phyloP scores from a whole-genome alignment of 441 rosid genomes.

The Manihot esculenta region DNA sequence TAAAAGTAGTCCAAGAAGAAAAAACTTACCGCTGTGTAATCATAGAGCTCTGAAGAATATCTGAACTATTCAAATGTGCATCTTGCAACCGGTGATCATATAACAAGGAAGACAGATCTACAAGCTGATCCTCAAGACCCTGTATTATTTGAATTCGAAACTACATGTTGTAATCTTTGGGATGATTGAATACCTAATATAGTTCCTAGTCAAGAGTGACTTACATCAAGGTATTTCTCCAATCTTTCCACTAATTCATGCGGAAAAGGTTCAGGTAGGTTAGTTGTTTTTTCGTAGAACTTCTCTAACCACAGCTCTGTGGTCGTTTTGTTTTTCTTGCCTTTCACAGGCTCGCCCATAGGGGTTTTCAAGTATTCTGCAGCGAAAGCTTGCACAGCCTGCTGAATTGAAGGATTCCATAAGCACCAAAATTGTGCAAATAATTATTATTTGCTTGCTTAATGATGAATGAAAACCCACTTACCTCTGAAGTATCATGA shows the following conservation, averaged over 20 bases:
- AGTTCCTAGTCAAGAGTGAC: slow-evolving; percentile 24
- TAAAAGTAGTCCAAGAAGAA: neutral
- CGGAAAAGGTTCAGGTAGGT: slow-evolving; percentile 96
- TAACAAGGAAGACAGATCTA: slow-evolving; percentile 81
- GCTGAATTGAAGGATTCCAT: slow-evolving; percentile 15
- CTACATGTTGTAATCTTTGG: neutral
- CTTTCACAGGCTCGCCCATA: slow-evolving; percentile 91
- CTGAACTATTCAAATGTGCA: slow-evolving; percentile 89
- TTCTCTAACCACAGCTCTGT: slow-evolving; percentile 92
- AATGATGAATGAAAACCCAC: slow-evolving; percentile 16
- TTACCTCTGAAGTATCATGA: slow-evolving; percentile 91
- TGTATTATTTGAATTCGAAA: slow-evolving; percentile 27
- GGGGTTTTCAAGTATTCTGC: slow-evolving; percentile 85
- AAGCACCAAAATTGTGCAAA: slow-evolving; percentile 9
- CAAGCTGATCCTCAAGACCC: slow-evolving; percentile 90
- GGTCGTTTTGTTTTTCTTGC: slow-evolving; percentile 77
- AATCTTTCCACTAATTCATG: slow-evolving; percentile 89
- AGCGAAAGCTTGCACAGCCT: slow-evolving; percentile 86
- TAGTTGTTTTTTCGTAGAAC: slow-evolving; percentile 87
- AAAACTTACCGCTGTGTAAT: slow-evolving; percentile 82
- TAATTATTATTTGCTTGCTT: neutral
- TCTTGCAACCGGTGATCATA: slow-evolving; percentile 90
- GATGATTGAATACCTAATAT: neutral
- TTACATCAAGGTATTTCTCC: slow-evolving; percentile 95
- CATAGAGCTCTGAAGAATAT: slow-evolving; percentile 82